A percentile compares a stretch with the other conserved stretches of the same genome.
phyloP scores from a whole-genome alignment of 164 flowering plant genomes.

The Liquidambar formosana region DNA sequence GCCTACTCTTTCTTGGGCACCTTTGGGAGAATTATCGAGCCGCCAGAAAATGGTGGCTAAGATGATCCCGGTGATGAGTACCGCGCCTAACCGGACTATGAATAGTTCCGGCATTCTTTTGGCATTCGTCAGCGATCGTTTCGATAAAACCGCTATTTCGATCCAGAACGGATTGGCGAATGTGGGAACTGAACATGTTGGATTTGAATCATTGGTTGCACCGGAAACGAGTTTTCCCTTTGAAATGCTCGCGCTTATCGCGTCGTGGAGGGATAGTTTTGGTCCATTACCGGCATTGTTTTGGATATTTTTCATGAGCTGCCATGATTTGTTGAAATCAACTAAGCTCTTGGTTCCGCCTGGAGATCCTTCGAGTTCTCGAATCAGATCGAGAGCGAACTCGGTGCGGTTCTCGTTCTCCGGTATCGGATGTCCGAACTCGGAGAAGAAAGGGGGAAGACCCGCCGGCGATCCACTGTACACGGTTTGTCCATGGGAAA shows the following conservation, averaged over 20 bases:
- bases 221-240: constrained; percentile 85
- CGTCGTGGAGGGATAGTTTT: constrained; percentile 55
- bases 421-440: constrained; percentile 73
- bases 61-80: constrained; percentile 77
- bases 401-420: constrained; percentile 74
- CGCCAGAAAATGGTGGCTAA: constrained; percentile 84
- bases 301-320: constrained; percentile 29
- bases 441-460: constrained; percentile 57
- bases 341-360: constrained; percentile 53
- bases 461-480: constrained; percentile 60
- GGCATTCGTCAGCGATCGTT: constrained; percentile 58
- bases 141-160: constrained; percentile 59
- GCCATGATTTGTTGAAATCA: constrained; percentile 74
- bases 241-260: constrained; percentile 75
- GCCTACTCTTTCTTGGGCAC: constrained; percentile 84
- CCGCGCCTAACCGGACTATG: constrained; percentile 65
- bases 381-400: constrained; percentile 78
- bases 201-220: constrained; percentile 32
- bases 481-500: constrained; percentile 70
- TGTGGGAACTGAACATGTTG: constrained; percentile 44
- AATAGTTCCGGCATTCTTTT: constrained; percentile 77
- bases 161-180: constrained; percentile 85
- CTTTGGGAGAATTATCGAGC: constrained; percentile 80
- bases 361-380: constrained; percentile 64
- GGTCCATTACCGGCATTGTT: neutral